Conservation (phyloP, 345 rosid species). For the Corchorus capsularis region DNA sequence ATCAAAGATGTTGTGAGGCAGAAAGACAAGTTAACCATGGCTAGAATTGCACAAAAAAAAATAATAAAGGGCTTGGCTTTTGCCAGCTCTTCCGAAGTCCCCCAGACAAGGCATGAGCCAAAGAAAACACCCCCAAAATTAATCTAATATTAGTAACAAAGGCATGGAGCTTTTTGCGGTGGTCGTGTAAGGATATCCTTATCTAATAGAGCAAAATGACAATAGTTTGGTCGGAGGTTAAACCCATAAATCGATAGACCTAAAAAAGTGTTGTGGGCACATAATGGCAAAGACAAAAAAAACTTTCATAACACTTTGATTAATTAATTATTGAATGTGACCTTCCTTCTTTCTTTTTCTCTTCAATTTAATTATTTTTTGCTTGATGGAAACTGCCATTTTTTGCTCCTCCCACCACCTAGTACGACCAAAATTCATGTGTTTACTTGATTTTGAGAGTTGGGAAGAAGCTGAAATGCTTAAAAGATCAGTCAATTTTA, state of each 20-base stretch:
- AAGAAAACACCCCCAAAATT: not conserved
- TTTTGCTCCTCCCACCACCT: constrained; percentile 19
- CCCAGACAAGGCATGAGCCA: constrained; percentile 11
- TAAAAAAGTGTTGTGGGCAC: constrained; percentile 18
- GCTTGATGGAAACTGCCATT: constrained; percentile 18
- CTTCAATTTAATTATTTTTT: not conserved
- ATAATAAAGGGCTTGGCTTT: not conserved
- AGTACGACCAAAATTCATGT: not conserved
- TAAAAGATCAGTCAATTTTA: too few species aligned
- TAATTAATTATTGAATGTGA: constrained; percentile 30
- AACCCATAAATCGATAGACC: constrained; percentile 7
- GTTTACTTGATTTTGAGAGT: not conserved
- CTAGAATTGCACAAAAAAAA: not conserved
- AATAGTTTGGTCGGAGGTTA: constrained; percentile 31
- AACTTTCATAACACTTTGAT: constrained; percentile 10
- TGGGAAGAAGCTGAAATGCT: not conserved
- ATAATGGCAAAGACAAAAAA: constrained; percentile 13
- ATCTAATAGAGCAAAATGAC: constrained; percentile 32
- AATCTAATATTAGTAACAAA: not conserved
- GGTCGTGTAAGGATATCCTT: constrained; percentile 18
- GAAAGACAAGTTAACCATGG: not conserved
- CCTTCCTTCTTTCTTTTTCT: not conserved
- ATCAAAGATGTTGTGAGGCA: not conserved
- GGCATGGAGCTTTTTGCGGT: constrained; percentile 9
- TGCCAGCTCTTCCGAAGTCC: constrained; percentile 12